Percentiles rank a stretch among this genome's conserved stretches.
phyloP scores from a whole-genome alignment of 495 filamentous ascomycete genomes.

The Rostrohypoxylon terebratum region DNA sequence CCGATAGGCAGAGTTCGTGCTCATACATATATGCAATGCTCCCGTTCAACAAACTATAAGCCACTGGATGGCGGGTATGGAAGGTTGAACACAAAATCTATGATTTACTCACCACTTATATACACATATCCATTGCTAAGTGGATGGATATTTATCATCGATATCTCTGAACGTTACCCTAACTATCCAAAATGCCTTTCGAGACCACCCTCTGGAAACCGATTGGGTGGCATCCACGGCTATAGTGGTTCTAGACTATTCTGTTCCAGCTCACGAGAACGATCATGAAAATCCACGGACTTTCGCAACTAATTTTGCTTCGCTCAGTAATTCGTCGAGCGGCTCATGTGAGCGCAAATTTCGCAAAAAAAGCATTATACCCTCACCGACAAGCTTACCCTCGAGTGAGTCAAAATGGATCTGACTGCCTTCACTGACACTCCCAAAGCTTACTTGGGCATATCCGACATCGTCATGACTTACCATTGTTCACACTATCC shows the following conservation, averaged over 20 bases:
- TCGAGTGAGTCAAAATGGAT: constrained; percentile 14
- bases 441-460: background rate
- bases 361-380: background rate
- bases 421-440: constrained; percentile 14
- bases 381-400: constrained; percentile 38
- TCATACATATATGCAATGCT: background rate
- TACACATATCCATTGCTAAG: background rate
- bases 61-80: background rate
- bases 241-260: constrained; percentile 5
- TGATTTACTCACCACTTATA: background rate
- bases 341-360: constrained; percentile 9
- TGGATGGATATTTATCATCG: background rate
- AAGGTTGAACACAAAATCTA: background rate
- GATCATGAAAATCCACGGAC: background rate
- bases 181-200: background rate
- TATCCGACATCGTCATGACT: background rate
- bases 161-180: background rate
- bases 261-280: background rate
- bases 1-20: background rate
- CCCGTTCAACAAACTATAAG: background rate
- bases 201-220: background rate
- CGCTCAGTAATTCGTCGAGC: background rate
- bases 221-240: background rate
- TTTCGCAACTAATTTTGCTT: constrained; percentile 1
- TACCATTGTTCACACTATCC: background rate